phyloP scores from a whole-genome alignment of 805 yeast species.

The Ogataea kodamae region DNA sequence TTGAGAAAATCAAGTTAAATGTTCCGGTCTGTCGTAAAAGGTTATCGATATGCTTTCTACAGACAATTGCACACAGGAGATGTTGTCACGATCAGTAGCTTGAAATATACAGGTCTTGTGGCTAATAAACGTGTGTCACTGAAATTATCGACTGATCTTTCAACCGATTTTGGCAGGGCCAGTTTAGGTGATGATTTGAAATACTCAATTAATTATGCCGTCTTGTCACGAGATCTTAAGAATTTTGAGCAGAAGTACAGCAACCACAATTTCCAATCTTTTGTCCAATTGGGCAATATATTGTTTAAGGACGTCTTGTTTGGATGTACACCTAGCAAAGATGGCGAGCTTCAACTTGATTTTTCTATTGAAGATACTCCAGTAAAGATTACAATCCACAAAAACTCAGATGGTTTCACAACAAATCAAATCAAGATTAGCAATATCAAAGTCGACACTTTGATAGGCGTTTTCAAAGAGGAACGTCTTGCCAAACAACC shows the following conservation, averaged over 20 bases:
- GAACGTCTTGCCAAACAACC: constrained; percentile 82
- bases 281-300: constrained; percentile 35
- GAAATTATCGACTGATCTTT: constrained; percentile 46
- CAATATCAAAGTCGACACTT: constrained; percentile 58
- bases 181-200: constrained; percentile 76
- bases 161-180: constrained; percentile 69
- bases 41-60: background rate
- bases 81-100: constrained; percentile 48
- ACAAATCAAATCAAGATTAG: constrained; percentile 20
- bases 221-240: constrained; percentile 63
- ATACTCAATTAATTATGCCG: constrained; percentile 86
- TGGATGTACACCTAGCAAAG: constrained; percentile 15
- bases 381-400: constrained; percentile 11
- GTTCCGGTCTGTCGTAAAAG: constrained; percentile 3
- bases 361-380: constrained; percentile 7
- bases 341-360: constrained; percentile 16
- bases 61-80: constrained; percentile 25
- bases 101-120: constrained; percentile 28
- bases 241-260: constrained; percentile 44
- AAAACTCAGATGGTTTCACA: constrained; percentile 1
- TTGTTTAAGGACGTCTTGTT: constrained; percentile 22
- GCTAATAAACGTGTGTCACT: constrained; percentile 12
- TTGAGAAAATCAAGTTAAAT: constrained; percentile 1
- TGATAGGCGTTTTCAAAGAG: constrained; percentile 92
- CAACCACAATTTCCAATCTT: constrained; percentile 39